Evolutionary conservation across 495 filamentous ascomycete genomes (phyloP), one percentile per base, ranked within the genome.

Genomic region (Bacidia gigantensis): DNA sequence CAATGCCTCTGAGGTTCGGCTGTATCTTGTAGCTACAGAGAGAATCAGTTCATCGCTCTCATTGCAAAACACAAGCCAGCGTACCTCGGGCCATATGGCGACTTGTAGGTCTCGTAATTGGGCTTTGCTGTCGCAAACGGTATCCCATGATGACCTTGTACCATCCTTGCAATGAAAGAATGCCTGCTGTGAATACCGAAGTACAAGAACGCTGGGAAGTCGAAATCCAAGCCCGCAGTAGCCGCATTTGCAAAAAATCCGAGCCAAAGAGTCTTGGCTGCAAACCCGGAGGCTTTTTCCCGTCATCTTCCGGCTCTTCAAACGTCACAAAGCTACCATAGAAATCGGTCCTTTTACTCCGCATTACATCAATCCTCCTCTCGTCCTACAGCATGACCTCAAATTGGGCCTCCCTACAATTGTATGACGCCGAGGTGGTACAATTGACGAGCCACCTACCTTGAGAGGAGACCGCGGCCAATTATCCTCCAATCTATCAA

Each of bases 1-100:
- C 77, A 58, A 75, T 64, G 58, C 80, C 80, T 26, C 68, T 68
- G 59, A 72, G 62, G 61, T 78, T 68, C 52, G 62, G 64, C 29
- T 64, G 61, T 35, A 67, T 66, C 52, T 65, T 65, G 67, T 80
- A 80, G 63, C 80, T 83, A 60, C 10, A 25, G 10, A n/a, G 5
- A 5, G 17, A 29, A 57, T 49, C 58, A 56, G 38, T 2, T 49
- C 10, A 25, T 5, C 18, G 40, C 29, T n/a, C 43, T 42, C 48
- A 44, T n/a, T n/a, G 12, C 41, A 11, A 1, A 7, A 5, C 3
- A 7, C 25, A 22, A 35, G 23, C 2, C 9, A 22, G 21, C 62
- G 44, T 62, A 72, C 69, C 65, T 62, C 11, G 70, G 70, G 20
- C 66, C 70, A 58, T 66, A 72, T 18, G 70, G 70, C 45, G 64